Percentiles rank a stretch among this genome's conserved stretches.
phyloP scores from a whole-genome alignment of 106 monocot genomes.

The Dactylorhiza incarnata region DNA sequence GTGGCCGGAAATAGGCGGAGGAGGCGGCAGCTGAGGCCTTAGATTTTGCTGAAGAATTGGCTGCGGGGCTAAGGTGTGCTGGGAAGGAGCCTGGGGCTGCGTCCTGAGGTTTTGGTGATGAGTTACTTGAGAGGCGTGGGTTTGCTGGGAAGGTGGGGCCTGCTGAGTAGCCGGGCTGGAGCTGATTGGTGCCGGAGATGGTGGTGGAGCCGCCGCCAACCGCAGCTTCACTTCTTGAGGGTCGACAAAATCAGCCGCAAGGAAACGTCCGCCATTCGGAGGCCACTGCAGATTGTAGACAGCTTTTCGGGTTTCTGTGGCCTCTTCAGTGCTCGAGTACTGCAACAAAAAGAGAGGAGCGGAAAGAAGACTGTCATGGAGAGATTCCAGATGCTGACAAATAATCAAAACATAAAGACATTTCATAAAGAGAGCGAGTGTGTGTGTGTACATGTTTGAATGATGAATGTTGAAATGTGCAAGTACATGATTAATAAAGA shows the following conservation, averaged over 20 bases:
- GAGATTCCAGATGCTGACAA: no score
- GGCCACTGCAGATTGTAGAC: slow-evolving; percentile 93
- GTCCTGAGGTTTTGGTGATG: slow-evolving; percentile 12
- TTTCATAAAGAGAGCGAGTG: background rate
- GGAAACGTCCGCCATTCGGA: slow-evolving; percentile 64
- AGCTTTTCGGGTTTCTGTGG: slow-evolving; percentile 63
- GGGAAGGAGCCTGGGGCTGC: slow-evolving; percentile 10
- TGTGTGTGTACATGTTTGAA: background rate
- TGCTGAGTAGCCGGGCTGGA: slow-evolving; percentile 24
- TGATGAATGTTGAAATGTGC: no score
- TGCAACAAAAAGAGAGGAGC: slow-evolving; percentile 11
- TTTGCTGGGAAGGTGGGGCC: slow-evolving; percentile 14
- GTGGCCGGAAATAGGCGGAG: background rate
- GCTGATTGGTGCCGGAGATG: slow-evolving; percentile 38
- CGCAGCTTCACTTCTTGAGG: slow-evolving; percentile 58
- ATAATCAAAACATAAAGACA: no score
- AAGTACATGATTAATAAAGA: no score
- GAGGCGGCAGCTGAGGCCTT: slow-evolving; percentile 10
- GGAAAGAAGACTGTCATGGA: no score
- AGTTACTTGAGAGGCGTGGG: slow-evolving; percentile 13
- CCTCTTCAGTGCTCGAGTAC: slow-evolving; percentile 77
- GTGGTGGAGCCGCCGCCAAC: slow-evolving; percentile 37
- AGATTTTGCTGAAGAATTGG: slow-evolving; percentile 14
- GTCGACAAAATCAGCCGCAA: slow-evolving; percentile 74
- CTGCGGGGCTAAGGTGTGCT: slow-evolving; percentile 12